A percentile compares a stretch with the other conserved stretches of the same genome.
Conservation (phyloP, 306 rosid species). For the Gleditsia sinensis region DNA sequence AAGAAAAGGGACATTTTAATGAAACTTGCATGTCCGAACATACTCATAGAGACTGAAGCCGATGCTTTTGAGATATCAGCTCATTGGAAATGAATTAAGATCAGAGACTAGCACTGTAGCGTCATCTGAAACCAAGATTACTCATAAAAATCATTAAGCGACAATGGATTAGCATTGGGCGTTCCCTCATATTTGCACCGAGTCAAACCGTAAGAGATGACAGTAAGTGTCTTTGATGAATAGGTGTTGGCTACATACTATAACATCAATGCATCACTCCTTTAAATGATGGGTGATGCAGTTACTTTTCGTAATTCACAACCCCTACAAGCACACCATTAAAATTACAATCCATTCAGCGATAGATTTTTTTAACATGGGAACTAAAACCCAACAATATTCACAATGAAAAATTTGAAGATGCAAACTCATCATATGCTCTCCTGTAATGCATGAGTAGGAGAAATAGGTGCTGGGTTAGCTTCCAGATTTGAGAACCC, state of each 20-base stretch:
- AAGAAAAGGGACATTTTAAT: no score
- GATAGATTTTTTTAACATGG: constrained; percentile 23
- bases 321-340: constrained; percentile 24
- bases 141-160: neutral
- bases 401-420: constrained; percentile 31
- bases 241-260: neutral
- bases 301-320: constrained; percentile 26
- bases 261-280: neutral
- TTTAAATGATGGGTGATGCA: constrained; percentile 2
- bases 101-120: no score
- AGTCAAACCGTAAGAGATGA: neutral
- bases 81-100: no score
- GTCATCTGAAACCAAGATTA: no score
- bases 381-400: constrained; percentile 35
- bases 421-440: constrained; percentile 33
- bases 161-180: neutral
- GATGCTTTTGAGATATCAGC: no score
- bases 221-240: neutral
- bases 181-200: neutral
- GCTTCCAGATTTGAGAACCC: constrained; percentile 46
- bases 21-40: no score
- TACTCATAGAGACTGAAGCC: no score
- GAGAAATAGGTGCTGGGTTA: constrained; percentile 44
- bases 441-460: constrained; percentile 38
- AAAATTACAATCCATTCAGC: constrained; percentile 19